phyloP scores from a whole-genome alignment of 2,329 filamentous ascomycete genomes.

The Pseudogymnoascus sp. region DNA sequence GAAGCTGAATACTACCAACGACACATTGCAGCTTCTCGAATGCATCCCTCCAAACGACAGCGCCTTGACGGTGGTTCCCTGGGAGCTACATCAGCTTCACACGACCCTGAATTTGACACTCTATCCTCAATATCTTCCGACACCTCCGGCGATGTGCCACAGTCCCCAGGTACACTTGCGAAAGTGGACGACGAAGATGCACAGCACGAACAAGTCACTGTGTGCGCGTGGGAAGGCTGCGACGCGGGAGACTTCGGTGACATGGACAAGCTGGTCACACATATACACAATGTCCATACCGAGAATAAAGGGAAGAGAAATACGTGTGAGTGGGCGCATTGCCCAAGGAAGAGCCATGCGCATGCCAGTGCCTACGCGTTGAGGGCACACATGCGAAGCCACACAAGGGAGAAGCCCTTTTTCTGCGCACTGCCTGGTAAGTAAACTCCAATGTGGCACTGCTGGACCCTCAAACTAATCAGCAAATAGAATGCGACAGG shows the following conservation, averaged over 20 bases:
- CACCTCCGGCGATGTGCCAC: slow-evolving; percentile 76
- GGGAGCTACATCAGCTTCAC: slow-evolving; percentile 23
- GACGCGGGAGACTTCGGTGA: slow-evolving; percentile 62
- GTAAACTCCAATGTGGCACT: slow-evolving; percentile 20
- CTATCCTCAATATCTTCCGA: slow-evolving; percentile 78
- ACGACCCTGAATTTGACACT: slow-evolving; percentile 41
- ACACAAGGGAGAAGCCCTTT: slow-evolving; percentile 96
- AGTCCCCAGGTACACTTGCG: slow-evolving; percentile 46
- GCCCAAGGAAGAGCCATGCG: slow-evolving; percentile 75
- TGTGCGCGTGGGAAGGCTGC: slow-evolving; percentile 73
- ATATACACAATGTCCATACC: slow-evolving; percentile 90
- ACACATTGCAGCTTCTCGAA: slow-evolving; percentile 33
- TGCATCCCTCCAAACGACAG: slow-evolving; percentile 27
- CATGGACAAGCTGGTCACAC: slow-evolving; percentile 74
- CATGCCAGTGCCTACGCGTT: slow-evolving; percentile 94
- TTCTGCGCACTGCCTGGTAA: slow-evolving; percentile 90
- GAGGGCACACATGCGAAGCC: slow-evolving; percentile 94
- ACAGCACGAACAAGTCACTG: slow-evolving; percentile 64
- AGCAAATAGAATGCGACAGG: slow-evolving; percentile 75
- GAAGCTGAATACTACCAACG: slow-evolving; percentile 46
- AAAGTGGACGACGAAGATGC: slow-evolving; percentile 68
- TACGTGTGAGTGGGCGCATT: slow-evolving; percentile 95
- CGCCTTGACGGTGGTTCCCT: slow-evolving; percentile 22
- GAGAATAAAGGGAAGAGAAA: slow-evolving; percentile 92
- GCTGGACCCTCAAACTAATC: background rate